phyloP scores from a whole-genome alignment of 1,139 yeast genomes.

The Candida glucosophila region DNA sequence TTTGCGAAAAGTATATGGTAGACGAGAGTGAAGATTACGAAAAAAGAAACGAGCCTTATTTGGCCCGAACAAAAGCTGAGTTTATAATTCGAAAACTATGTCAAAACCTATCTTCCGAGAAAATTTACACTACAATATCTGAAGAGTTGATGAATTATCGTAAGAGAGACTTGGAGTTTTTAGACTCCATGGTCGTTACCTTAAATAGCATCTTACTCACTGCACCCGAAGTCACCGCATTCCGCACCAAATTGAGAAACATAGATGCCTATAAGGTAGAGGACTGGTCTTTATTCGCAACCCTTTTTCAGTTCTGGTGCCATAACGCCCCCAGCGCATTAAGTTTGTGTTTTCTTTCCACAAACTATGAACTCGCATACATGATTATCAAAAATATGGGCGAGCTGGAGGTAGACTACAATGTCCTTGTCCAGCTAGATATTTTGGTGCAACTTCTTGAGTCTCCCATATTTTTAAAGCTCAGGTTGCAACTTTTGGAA shows the following conservation, averaged over 20 bases:
- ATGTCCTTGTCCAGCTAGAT: constrained; percentile 69
- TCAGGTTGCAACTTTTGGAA: constrained; percentile 79
- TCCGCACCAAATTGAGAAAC: constrained; percentile 58
- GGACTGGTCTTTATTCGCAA: constrained; percentile 67
- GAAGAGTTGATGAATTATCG: constrained; percentile 54
- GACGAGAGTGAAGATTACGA: too few relatives aligned
- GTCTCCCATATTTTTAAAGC: constrained; percentile 83
- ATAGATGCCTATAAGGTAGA: constrained; percentile 40
- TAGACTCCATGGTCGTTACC: constrained; percentile 77
- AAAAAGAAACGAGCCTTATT: constrained; percentile 3
- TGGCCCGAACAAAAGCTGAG: constrained; percentile 67
- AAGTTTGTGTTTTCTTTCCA: constrained; percentile 77
- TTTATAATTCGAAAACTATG: constrained; percentile 81
- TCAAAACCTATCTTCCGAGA: constrained; percentile 70
- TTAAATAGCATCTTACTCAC: constrained; percentile 83
- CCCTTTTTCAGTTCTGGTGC: constrained; percentile 86
- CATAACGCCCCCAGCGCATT: constrained; percentile 85
- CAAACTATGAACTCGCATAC: constrained; percentile 84
- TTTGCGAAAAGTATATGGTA: constrained; percentile 48
- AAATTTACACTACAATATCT: constrained; percentile 75
- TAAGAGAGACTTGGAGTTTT: constrained; percentile 60
- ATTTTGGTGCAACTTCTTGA: constrained; percentile 66
- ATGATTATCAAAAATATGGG: constrained; percentile 67
- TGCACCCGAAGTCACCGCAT: constrained; percentile 66
- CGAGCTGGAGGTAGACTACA: constrained; percentile 67